Evolutionary conservation across 106 monocot species (phyloP).

Genomic region (Allium sativum): DNA sequence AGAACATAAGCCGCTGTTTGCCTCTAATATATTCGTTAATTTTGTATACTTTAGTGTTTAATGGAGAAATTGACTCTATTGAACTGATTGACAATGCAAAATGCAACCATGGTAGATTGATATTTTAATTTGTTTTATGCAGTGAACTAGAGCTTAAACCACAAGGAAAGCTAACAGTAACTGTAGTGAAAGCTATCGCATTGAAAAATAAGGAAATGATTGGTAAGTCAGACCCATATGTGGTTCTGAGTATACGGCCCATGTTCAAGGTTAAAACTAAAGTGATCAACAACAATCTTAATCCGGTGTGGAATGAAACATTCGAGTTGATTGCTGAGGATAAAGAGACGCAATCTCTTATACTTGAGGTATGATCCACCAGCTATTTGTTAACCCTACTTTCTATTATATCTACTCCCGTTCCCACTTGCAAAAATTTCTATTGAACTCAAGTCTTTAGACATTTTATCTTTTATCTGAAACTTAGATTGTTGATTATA

Average conservation of each 20-base stretch:
- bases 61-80: no score
- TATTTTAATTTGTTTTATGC: conserved; percentile 11
- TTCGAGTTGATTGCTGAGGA: conserved; percentile 89
- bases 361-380: conserved; percentile 55
- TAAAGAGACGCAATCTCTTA: conserved; percentile 80
- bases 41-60: no score
- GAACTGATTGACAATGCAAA: no score
- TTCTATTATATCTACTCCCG: no score
- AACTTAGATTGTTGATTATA: no score
- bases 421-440: no score
- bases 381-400: no score
- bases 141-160: conserved; percentile 98
- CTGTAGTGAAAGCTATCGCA: conserved; percentile 59
- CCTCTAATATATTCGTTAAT: no score
- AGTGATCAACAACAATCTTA: conserved; percentile 73
- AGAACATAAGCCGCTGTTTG: no score
- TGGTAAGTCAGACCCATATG: conserved; percentile 99
- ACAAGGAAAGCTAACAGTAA: conserved; percentile 60
- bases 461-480: neutral
- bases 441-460: neutral
- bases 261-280: conserved; percentile 86
- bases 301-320: conserved; percentile 89
- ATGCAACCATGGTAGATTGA: neutral
- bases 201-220: conserved; percentile 87
- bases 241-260: conserved; percentile 64